phyloP scores from a whole-genome alignment of 495 filamentous ascomycete species.

The Chaetomium tenue region DNA sequence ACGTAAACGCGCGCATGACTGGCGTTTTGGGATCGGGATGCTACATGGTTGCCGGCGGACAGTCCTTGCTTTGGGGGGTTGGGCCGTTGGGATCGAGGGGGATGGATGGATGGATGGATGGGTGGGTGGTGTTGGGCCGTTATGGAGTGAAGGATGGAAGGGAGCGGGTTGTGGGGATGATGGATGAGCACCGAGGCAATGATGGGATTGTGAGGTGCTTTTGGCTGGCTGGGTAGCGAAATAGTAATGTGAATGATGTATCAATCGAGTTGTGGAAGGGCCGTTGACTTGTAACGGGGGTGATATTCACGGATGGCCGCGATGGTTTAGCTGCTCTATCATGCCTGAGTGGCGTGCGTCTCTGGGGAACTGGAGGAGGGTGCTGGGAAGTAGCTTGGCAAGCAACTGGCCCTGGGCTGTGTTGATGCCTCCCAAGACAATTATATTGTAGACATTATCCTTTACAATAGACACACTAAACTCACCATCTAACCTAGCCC shows the following conservation, averaged over 20 bases:
- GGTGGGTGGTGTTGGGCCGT: slow-evolving; percentile 5
- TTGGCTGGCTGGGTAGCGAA: neutral
- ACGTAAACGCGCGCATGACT: slow-evolving; percentile 27
- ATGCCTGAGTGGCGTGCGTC: no score
- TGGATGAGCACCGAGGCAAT: neutral
- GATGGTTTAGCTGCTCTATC: neutral
- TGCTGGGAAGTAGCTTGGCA: no score
- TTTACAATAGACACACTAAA: neutral
- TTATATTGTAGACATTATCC: neutral
- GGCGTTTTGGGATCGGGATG: slow-evolving; percentile 22
- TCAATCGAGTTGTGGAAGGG: neutral
- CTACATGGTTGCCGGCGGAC: neutral
- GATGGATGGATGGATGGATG: no score
- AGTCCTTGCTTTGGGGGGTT: slow-evolving; percentile 1
- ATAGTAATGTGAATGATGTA: slow-evolving; percentile 1
- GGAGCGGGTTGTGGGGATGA: neutral
- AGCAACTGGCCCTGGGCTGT: neutral
- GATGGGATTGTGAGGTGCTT: slow-evolving; percentile 1
- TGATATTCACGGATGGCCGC: neutral
- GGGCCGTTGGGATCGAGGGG: slow-evolving; percentile 12
- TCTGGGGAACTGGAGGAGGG: no score
- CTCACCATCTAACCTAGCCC: neutral
- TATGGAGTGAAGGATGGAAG: neutral
- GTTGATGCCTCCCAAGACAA: neutral
- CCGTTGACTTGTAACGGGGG: neutral